Evolutionary conservation across 208 protist genomes (phyloP).

Genomic region (Trichomonas gallinae): DNA sequence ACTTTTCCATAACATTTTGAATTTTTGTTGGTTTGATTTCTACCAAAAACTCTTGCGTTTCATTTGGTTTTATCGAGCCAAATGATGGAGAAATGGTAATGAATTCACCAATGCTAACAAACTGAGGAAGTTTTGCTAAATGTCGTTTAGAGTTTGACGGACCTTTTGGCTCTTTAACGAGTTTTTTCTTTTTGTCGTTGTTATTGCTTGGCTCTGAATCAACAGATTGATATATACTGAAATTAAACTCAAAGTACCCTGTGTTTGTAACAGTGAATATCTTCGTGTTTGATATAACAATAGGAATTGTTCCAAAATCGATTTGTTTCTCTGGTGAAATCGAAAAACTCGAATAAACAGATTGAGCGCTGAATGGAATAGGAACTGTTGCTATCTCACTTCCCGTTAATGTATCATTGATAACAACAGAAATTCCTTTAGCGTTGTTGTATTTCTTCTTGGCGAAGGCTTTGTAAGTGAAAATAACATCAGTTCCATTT

Average conservation of each 20-base stretch:
- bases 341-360: neutral
- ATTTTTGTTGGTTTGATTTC: neutral
- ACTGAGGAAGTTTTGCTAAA: neutral
- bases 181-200: neutral
- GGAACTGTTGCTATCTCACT: neutral
- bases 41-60: neutral
- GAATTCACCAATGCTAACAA: neutral
- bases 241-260: neutral
- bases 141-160: neutral
- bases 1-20: neutral
- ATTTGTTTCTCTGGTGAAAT: neutral
- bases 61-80: neutral
- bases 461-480: neutral
- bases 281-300: neutral
- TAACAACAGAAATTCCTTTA: neutral
- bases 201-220: neutral
- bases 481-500: neutral
- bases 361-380: neutral
- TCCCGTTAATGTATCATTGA: neutral
- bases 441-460: neutral
- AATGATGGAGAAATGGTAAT: neutral
- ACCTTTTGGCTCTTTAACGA: neutral
- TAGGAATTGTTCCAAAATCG: neutral
- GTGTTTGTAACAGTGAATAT: neutral
- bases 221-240: neutral